A percentile compares a stretch with the other conserved stretches of the same genome.
Evolutionary conservation across 257 asterid species (phyloP).

Genomic region (Solanum neorickii): DNA sequence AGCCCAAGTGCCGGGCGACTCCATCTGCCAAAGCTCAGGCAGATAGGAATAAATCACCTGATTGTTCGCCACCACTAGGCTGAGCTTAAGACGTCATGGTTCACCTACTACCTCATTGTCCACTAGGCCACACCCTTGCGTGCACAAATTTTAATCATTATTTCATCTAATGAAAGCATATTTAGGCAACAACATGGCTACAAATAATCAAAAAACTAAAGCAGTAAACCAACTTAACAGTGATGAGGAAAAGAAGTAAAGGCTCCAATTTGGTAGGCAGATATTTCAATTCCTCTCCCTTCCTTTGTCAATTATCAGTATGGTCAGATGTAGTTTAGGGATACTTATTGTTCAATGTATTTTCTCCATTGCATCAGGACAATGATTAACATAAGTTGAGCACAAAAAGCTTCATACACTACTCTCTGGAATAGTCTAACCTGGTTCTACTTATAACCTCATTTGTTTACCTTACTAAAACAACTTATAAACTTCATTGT

Average conservation of each 20-base stretch:
- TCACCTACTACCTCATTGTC: not conserved
- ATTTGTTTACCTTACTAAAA: too few species aligned
- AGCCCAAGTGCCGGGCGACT: not conserved
- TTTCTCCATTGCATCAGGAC: not conserved
- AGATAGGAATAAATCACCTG: not conserved
- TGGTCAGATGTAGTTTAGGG: not conserved
- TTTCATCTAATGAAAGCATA: not conserved
- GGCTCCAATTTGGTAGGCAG: not conserved
- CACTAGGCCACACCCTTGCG: not conserved
- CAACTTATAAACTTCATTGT: not conserved
- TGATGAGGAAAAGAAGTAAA: not conserved
- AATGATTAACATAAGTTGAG: not conserved
- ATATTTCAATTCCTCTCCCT: not conserved
- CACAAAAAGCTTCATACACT: not conserved
- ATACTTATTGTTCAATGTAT: not conserved
- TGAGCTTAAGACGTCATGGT: not conserved
- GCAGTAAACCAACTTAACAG: not conserved
- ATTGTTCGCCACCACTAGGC: not conserved
- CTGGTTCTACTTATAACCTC: not conserved
- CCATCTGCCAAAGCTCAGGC: not conserved
- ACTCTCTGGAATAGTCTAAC: not conserved
- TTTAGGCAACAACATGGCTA: not conserved
- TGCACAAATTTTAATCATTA: not conserved
- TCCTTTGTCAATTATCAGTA: not conserved
- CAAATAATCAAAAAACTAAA: not conserved